phyloP scores from a whole-genome alignment of 805 yeast genomes.

The Saccharomycopsis schoenii region DNA sequence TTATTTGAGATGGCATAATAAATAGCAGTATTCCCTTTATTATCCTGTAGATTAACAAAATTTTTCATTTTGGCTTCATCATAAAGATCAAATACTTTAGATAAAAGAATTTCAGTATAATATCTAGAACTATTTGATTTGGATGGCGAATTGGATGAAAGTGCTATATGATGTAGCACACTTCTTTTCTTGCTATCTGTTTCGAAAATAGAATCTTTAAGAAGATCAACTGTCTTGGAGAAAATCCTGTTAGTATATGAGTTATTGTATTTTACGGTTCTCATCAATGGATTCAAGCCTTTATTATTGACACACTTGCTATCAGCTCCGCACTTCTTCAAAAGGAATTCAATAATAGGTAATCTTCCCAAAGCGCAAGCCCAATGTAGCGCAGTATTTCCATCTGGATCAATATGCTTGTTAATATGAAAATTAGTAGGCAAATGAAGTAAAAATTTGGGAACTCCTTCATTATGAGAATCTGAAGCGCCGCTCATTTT shows the following conservation, averaged over 20 bases:
- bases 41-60: constrained; percentile 55
- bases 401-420: constrained; percentile 84
- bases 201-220: constrained; percentile 69
- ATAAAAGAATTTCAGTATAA: constrained; percentile 67
- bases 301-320: constrained; percentile 46
- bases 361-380: constrained; percentile 92
- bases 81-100: constrained; percentile 58
- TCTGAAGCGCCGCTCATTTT: constrained; percentile 5
- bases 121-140: constrained; percentile 74
- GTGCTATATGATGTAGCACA: constrained; percentile 77
- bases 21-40: constrained; percentile 69
- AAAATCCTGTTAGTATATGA: constrained; percentile 75
- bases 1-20: constrained; percentile 61
- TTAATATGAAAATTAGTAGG: constrained; percentile 58
- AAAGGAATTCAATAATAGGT: constrained; percentile 62
- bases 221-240: constrained; percentile 63
- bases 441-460: constrained; percentile 37
- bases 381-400: constrained; percentile 95
- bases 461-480: constrained; percentile 19
- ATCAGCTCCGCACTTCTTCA: constrained; percentile 62
- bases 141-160: constrained; percentile 52
- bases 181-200: constrained; percentile 68
- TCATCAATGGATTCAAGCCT: constrained; percentile 83
- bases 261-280: constrained; percentile 80
- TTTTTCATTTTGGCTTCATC: constrained; percentile 38